These are phyloP conservation scores for Lipomyces japonicus DNA, from an alignment of 805 yeast genomes.

Conservation along the genomic window DNA sequence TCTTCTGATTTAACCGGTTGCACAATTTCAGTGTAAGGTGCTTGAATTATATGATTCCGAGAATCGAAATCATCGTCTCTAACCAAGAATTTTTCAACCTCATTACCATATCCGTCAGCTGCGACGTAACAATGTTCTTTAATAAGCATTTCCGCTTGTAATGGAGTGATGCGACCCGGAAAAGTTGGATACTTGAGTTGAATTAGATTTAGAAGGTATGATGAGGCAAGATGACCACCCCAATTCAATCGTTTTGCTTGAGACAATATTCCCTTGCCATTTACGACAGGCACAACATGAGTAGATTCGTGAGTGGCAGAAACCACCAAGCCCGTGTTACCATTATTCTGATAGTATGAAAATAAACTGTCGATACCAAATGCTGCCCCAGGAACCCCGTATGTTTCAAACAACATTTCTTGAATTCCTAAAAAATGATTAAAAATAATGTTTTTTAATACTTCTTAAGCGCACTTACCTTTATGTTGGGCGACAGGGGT, in stretches of 20 bases:
- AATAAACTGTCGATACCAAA: conserved; percentile 82
- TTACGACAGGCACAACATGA: conserved; percentile 72
- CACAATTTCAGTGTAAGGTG: conserved; percentile 65
- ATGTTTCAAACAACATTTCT: conserved; percentile 82
- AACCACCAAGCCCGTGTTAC: conserved; percentile 64
- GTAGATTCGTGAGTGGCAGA: conserved; percentile 82
- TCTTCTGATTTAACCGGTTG: conserved; percentile 76
- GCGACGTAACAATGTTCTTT: conserved; percentile 79
- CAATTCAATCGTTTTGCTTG: conserved; percentile 80
- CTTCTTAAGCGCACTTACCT: conserved; percentile 33
- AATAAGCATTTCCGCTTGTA: conserved; percentile 64
- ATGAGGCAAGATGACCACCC: conserved; percentile 79
- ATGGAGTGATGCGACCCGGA: conserved; percentile 64
- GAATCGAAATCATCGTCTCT: conserved; percentile 53
- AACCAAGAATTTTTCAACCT: conserved; percentile 54
- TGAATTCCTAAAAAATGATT: conserved; percentile 44
- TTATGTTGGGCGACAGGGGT: conserved; percentile 66
- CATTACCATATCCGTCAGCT: conserved; percentile 55
- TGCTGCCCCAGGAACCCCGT: conserved; percentile 66
- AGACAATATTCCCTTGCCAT: conserved; percentile 61
- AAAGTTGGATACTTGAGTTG: conserved; percentile 86
- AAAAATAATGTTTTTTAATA: neutral
- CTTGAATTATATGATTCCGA: conserved; percentile 76
- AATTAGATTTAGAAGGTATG: conserved; percentile 59
- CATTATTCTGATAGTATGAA: conserved; percentile 60